These are phyloP conservation scores for Aureobasidium mangrovei DNA, from an alignment of 2,329 filamentous ascomycete genomes.

Conservation along the genomic window DNA sequence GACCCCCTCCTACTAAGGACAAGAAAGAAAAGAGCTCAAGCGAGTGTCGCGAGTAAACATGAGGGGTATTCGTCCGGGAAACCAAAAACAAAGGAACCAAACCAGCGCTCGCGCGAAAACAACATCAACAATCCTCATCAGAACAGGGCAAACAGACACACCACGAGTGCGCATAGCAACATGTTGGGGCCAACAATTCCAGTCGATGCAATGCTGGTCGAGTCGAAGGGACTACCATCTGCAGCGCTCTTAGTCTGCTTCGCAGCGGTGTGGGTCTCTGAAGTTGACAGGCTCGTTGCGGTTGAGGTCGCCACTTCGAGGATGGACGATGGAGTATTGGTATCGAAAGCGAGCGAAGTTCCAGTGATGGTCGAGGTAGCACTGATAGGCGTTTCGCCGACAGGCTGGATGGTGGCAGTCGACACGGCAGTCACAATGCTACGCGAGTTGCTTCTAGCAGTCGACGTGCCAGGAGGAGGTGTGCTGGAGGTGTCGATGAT, in stretches of 20 bases:
- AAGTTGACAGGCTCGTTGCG: not conserved
- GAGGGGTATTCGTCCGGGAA: too few relatives aligned
- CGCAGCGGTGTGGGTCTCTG: not conserved
- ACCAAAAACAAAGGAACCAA: too few relatives aligned
- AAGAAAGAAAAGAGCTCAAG: too few relatives aligned
- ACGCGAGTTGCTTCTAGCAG: not conserved
- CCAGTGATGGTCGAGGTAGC: constrained; percentile 2
- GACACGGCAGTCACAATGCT: not conserved
- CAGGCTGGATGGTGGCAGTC: not conserved
- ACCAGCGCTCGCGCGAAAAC: too few relatives aligned
- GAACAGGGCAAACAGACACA: too few relatives aligned
- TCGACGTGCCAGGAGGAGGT: not conserved
- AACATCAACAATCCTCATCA: too few relatives aligned
- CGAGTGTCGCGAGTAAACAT: too few relatives aligned
- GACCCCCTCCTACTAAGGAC: too few relatives aligned
- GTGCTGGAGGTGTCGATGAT: constrained; percentile 14
- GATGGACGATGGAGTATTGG: constrained; percentile 5
- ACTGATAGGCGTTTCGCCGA: not conserved
- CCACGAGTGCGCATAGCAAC: too few relatives aligned
- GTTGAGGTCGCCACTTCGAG: not conserved
- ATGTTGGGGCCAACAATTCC: too few relatives aligned
- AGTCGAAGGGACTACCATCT: constrained; percentile 2
- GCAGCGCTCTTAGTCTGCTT: not conserved
- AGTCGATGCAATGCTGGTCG: not conserved
- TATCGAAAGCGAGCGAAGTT: constrained; percentile 2